phyloP scores from a whole-genome alignment of 441 rosid species.

The Syzygium syzygioides region DNA sequence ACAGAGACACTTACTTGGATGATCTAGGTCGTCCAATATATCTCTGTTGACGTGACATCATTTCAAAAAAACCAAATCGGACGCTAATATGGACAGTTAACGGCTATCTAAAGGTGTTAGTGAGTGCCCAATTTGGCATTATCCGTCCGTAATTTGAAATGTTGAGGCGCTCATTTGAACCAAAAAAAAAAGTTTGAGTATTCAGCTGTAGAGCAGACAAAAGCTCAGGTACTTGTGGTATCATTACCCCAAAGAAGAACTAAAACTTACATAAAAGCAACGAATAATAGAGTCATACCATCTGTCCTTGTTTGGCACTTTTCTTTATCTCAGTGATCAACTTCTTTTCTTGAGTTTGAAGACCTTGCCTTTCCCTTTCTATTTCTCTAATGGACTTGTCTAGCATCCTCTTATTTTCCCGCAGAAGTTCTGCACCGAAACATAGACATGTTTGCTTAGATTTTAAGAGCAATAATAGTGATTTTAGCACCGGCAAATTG shows the following conservation, averaged over 20 bases:
- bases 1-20: background rate
- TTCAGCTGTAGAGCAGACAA: background rate
- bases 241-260: background rate
- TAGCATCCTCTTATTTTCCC: slow-evolving; percentile 86
- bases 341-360: slow-evolving; percentile 84
- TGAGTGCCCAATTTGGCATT: background rate
- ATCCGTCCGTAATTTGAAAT: background rate
- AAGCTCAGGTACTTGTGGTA: background rate
- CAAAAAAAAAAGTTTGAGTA: background rate
- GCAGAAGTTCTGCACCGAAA: slow-evolving; percentile 53
- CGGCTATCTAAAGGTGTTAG: background rate
- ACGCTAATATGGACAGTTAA: background rate
- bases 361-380: slow-evolving; percentile 88
- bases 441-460: background rate
- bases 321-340: slow-evolving; percentile 82
- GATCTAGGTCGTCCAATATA: background rate
- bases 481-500: background rate
- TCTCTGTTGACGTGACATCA: background rate
- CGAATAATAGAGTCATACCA: slow-evolving; percentile 33
- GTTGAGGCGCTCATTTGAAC: background rate
- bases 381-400: slow-evolving; percentile 87
- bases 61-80: background rate
- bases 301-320: slow-evolving; percentile 90
- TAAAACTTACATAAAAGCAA: background rate
- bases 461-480: background rate